These are phyloP conservation scores for Leishmania braziliensis DNA, from an alignment of 208 protist species.

Conservation along the genomic window DNA sequence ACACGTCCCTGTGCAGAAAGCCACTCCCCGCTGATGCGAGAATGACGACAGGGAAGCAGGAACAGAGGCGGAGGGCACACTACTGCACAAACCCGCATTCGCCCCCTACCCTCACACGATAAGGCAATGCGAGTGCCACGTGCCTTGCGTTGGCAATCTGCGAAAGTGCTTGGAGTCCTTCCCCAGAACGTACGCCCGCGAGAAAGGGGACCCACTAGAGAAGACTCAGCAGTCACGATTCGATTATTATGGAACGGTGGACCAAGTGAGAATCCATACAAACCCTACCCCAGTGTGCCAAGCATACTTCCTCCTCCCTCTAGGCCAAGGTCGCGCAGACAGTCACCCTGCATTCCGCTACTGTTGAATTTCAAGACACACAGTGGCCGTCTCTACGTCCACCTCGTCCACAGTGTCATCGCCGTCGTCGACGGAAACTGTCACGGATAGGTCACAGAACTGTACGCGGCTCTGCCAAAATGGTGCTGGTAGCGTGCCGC, in stretches of 20 bases:
- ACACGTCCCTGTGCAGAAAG: background rate
- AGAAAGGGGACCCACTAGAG: background rate
- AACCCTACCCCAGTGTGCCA: background rate
- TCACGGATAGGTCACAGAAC: slow-evolving; percentile 80
- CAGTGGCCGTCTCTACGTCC: slow-evolving; percentile 83
- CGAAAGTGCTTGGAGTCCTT: background rate
- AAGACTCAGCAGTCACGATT: background rate
- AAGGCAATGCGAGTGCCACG: background rate
- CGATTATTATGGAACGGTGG: background rate
- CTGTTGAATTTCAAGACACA: slow-evolving; percentile 63
- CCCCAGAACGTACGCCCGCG: background rate
- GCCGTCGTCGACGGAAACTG: slow-evolving; percentile 69
- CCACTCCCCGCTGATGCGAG: background rate
- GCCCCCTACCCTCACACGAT: background rate
- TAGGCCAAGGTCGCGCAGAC: background rate
- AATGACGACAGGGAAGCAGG: background rate
- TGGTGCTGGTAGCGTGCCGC: slow-evolving; percentile 39
- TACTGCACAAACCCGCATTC: background rate
- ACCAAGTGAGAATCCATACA: background rate
- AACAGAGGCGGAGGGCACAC: background rate
- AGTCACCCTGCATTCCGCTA: background rate
- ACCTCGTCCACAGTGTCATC: slow-evolving; percentile 79
- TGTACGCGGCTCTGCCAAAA: slow-evolving; percentile 86
- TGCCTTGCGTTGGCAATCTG: background rate
- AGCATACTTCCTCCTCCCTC: background rate